phyloP scores from a whole-genome alignment of 2,329 filamentous ascomycete genomes.

The Chaetothyriales sp. region DNA sequence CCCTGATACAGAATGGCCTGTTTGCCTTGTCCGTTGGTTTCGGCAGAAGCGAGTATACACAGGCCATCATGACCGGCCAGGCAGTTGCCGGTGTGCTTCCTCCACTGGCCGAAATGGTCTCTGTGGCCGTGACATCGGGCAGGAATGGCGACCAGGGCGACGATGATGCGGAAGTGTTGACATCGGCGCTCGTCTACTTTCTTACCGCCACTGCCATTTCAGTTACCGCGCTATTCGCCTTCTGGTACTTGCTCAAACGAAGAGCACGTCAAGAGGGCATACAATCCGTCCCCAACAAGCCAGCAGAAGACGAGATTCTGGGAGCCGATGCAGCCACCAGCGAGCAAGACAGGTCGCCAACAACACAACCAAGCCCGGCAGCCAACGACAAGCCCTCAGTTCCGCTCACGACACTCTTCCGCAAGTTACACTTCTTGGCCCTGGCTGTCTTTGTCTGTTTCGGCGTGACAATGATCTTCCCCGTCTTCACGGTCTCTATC shows the following conservation, averaged over 20 bases:
- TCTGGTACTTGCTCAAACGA: conserved; percentile 55
- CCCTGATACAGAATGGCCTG: conserved; percentile 80
- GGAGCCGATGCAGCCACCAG: conserved; percentile 12
- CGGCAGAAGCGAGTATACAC: conserved; percentile 73
- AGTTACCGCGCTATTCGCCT: conserved; percentile 51
- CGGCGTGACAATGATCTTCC: conserved; percentile 79
- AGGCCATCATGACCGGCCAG: conserved; percentile 92
- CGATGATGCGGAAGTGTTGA: conserved; percentile 36
- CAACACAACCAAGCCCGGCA: conserved; percentile 29
- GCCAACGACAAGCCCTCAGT: conserved; percentile 26
- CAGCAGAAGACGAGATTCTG: conserved; percentile 9
- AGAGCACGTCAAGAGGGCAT: conserved; percentile 19
- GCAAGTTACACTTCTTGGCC: conserved; percentile 65
- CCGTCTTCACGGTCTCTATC: conserved; percentile 69
- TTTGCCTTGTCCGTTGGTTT: conserved; percentile 86
- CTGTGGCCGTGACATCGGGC: conserved; percentile 53
- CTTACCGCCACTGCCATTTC: conserved; percentile 71
- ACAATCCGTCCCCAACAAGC: conserved; percentile 6
- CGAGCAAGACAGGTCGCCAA: conserved; percentile 6
- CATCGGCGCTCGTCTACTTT: conserved; percentile 80
- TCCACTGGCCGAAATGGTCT: conserved; percentile 69
- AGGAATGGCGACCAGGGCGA: conserved; percentile 24
- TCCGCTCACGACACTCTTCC: conserved; percentile 51
- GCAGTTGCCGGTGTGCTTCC: conserved; percentile 83
- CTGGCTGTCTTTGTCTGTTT: conserved; percentile 70